Conservation (phyloP, 805 yeast genomes). For the Priceomyces melissophilus region DNA sequence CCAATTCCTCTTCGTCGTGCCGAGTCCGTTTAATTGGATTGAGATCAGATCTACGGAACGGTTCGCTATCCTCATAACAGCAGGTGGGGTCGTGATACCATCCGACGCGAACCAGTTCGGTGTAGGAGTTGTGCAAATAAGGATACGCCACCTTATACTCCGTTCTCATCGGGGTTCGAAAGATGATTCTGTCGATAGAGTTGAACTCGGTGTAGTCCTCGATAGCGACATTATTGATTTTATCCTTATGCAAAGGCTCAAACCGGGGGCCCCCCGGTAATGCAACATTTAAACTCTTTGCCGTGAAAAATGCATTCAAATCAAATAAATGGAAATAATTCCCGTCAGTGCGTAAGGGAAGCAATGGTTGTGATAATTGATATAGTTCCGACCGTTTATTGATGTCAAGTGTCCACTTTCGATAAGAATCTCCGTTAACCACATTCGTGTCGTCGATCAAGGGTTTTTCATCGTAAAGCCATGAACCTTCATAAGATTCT, state of each 20-base stretch:
- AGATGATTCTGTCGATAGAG: slow-evolving; percentile 80
- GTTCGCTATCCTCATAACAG: slow-evolving; percentile 44
- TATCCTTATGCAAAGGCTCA: slow-evolving; percentile 75
- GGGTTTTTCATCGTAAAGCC: slow-evolving; percentile 82
- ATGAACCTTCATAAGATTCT: slow-evolving; percentile 64
- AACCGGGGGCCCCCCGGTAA: slow-evolving; percentile 96
- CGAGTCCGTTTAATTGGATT: slow-evolving; percentile 47
- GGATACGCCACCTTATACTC: slow-evolving; percentile 90
- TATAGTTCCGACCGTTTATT: slow-evolving; percentile 63
- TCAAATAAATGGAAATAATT: slow-evolving; percentile 74
- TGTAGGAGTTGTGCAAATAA: slow-evolving; percentile 73
- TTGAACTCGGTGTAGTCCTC: slow-evolving; percentile 91
- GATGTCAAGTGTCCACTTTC: slow-evolving; percentile 62
- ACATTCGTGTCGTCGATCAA: slow-evolving; percentile 50
- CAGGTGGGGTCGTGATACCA: slow-evolving; percentile 64
- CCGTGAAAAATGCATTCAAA: slow-evolving; percentile 76
- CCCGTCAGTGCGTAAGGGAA: slow-evolving; percentile 54
- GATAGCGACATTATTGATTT: slow-evolving; percentile 50
- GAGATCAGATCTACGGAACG: slow-evolving; percentile 50
- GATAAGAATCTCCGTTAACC: slow-evolving; percentile 77
- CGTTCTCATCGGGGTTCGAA: slow-evolving; percentile 70
- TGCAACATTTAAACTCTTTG: slow-evolving; percentile 83
- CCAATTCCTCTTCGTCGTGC: slow-evolving; percentile 24
- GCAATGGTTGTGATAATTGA: slow-evolving; percentile 66
- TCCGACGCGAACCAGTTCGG: slow-evolving; percentile 57